These are phyloP conservation scores for Arthrobotrys sphaeroides DNA, from an alignment of 2,329 filamentous ascomycete species.

Conservation along the genomic window DNA sequence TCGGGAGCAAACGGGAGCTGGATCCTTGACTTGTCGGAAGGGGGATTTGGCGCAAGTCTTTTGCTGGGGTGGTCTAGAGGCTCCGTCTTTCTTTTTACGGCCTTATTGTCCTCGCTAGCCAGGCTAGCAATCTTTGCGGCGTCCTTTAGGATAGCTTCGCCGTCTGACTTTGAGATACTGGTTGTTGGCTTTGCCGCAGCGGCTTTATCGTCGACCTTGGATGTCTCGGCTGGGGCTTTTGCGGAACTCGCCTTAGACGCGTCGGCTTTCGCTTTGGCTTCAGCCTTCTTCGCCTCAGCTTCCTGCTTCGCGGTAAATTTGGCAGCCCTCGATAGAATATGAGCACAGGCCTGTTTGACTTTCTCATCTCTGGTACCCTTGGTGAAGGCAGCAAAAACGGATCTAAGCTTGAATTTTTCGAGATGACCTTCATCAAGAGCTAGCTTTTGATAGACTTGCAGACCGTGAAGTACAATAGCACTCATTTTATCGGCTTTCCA, in stretches of 20 bases:
- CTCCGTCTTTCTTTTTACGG: slow-evolving; percentile 42
- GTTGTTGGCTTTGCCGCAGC: slow-evolving; percentile 4
- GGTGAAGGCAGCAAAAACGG: slow-evolving; percentile 26
- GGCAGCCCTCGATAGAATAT: slow-evolving; percentile 34
- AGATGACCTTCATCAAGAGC: slow-evolving; percentile 30
- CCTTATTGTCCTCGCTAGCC: slow-evolving; percentile 38
- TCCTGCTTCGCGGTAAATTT: slow-evolving; percentile 44
- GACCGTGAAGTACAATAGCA: slow-evolving; percentile 38
- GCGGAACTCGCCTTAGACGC: slow-evolving; percentile 2
- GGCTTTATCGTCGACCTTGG: slow-evolving; percentile 24
- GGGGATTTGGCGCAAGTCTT: slow-evolving; percentile 35
- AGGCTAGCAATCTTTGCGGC: slow-evolving; percentile 42
- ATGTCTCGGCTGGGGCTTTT: slow-evolving; percentile 9
- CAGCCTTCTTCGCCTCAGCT: slow-evolving; percentile 29
- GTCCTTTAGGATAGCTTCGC: slow-evolving; percentile 38
- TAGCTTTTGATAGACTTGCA: slow-evolving; percentile 50
- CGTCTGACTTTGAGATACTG: slow-evolving; percentile 29
- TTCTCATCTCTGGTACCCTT: slow-evolving; percentile 48
- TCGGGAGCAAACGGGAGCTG: slow-evolving; percentile 47
- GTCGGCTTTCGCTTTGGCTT: slow-evolving; percentile 34
- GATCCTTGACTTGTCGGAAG: slow-evolving; percentile 43
- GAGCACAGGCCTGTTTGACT: slow-evolving; percentile 41
- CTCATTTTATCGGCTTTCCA: slow-evolving; percentile 50
- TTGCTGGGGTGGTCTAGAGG: slow-evolving; percentile 35
- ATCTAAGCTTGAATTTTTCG: slow-evolving; percentile 43